Evolutionary conservation across 495 filamentous ascomycete genomes (phyloP).

Genomic region (Trichoderma reesei): DNA sequence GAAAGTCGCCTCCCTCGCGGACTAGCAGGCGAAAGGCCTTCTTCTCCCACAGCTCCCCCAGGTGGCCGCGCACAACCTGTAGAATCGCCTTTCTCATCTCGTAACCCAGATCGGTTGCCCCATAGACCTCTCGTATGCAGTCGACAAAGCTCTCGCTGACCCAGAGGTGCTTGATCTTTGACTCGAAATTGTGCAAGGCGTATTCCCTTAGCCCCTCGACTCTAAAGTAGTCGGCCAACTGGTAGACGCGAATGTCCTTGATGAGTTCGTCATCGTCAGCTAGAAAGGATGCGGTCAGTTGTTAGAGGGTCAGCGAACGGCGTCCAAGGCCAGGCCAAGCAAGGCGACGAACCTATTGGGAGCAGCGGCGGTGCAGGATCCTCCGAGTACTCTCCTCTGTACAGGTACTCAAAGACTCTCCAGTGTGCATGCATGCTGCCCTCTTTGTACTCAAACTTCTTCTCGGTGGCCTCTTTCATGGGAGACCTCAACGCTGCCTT

Average conservation of each 20-base stretch:
- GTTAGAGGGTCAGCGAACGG: not conserved
- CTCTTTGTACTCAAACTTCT: slow-evolving; percentile 11
- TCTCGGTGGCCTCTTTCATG: slow-evolving; percentile 2
- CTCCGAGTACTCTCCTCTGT: slow-evolving; percentile 10
- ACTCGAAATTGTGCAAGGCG: not conserved
- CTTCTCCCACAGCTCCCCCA: not conserved
- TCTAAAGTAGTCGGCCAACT: not conserved
- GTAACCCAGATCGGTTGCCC: not conserved
- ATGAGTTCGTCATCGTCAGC: not conserved
- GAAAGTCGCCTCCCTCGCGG: not conserved
- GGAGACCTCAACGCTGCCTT: slow-evolving; percentile 1
- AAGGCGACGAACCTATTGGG: not conserved
- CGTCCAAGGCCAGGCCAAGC: not conserved
- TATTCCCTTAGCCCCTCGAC: not conserved
- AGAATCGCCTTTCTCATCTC: not conserved
- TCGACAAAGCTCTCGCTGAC: not conserved
- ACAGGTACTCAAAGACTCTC: slow-evolving; percentile 14
- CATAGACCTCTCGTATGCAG: not conserved
- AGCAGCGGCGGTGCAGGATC: not conserved
- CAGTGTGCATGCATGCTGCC: slow-evolving; percentile 9
- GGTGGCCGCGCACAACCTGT: not conserved
- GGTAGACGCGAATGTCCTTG: not conserved
- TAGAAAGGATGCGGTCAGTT: not conserved
- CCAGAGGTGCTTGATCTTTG: not conserved
- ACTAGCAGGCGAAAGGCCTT: not conserved